A percentile compares a stretch with the other conserved stretches of the same genome.
Conservation (phyloP, 768 basidiomycete genomes). For the Russula sp. region DNA sequence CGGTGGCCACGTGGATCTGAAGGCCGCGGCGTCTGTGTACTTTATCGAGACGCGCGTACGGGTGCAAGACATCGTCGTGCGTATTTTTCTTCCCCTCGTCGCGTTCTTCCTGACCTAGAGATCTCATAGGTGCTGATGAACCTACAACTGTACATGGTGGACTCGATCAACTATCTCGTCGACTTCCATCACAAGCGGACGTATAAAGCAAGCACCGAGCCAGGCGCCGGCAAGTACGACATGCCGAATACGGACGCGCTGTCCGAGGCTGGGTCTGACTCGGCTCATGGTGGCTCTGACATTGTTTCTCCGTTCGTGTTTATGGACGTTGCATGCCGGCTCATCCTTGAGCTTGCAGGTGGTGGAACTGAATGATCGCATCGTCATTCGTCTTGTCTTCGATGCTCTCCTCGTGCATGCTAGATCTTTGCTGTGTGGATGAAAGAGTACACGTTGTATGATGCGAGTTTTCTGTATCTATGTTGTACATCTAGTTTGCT, state of each 20-base stretch:
- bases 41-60: constrained; percentile 91
- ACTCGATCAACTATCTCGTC: constrained; percentile 92
- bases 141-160: constrained; percentile 94
- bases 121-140: constrained; percentile 83
- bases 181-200: constrained; percentile 98
- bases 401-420: constrained; percentile 1
- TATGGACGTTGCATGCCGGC: constrained; percentile 89
- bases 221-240: constrained; percentile 66
- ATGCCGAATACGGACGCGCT: constrained; percentile 48
- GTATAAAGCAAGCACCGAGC: constrained; percentile 67
- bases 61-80: constrained; percentile 86
- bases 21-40: constrained; percentile 73
- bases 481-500: constrained; percentile 19
- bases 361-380: constrained; percentile 31
- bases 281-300: constrained; percentile 51
- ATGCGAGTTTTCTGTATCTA: constrained; percentile 17
- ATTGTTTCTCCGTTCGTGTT: constrained; percentile 88
- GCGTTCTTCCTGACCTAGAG: constrained; percentile 3
- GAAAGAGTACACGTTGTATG: constrained; percentile 11
- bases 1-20: constrained; percentile 48
- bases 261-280: constrained; percentile 51
- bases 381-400: not conserved
- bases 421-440: constrained; percentile 11
- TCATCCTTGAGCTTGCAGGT: constrained; percentile 92
- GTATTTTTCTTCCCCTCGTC: constrained; percentile 29